Evolutionary conservation across 192 early-diverging fungal species (phyloP), one percentile per base, ranked within the genome.

Genomic region (Oehlia diaphana): DNA sequence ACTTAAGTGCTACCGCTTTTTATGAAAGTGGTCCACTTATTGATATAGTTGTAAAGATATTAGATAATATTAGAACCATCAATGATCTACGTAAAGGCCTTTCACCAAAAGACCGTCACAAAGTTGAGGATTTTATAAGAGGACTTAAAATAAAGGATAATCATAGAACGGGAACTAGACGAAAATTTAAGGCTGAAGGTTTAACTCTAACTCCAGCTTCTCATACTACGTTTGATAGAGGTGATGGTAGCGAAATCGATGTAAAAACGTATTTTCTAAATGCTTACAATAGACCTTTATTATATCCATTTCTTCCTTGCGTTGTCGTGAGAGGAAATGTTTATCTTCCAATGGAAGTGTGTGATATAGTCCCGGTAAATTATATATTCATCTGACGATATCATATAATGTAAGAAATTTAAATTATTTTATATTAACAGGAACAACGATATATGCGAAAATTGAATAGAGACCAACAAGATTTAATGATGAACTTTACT

Each of bases 401-500:
- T 8, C 26, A n/a, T 10, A 13, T 19, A 10, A 9, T 37, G 35
- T 37, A 37, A 4, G 35, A 37, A 37, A 37, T 37, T 37, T 37
- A 37, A 37, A 4, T 37, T 37, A 37, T 37, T 37, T 37, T 0
- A 37, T 37, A 37, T 26, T 49, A 28, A 50, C 10, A 91, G 69
- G 95, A 94, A 70, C 96, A 96, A 85, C 89, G 95, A 63, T 90
- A 94, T 81, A 82, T 91, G 78, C 87, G 93, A 74, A 96, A 96
- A 79, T 82, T 97, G 44, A 91, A 94, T 76, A 93, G 95, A 70
- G 83, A 84, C 35, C 92, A 96, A 86, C 97, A 96, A 0, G 92
- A 94, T 0, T 95, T 97, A 78, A 97, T 98, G 96, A 97, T 98
- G 78, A 94, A 91, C 37, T 95, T 95, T 81, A 95, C 96, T 0